These are phyloP conservation scores for Melaleuca alternifolia DNA, from an alignment of 345 rosid genomes.

Conservation along the genomic window DNA sequence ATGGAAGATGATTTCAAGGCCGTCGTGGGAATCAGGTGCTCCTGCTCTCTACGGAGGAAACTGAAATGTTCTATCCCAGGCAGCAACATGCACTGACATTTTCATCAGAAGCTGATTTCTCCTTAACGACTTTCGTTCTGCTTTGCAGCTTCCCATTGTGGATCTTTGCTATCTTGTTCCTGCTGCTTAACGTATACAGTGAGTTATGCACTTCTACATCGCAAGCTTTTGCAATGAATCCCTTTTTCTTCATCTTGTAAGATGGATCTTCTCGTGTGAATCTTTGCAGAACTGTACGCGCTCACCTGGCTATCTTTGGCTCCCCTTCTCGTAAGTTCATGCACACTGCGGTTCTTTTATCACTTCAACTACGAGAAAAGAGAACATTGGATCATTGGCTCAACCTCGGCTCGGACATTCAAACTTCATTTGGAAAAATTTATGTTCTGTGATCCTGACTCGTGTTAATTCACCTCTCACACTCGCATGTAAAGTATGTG, in stretches of 20 bases:
- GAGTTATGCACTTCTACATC: background rate
- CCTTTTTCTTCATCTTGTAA: background rate
- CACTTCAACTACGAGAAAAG: background rate
- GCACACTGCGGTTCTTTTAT: background rate
- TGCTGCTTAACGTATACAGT: slow-evolving; percentile 46
- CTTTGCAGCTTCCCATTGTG: slow-evolving; percentile 39
- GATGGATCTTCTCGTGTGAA: background rate
- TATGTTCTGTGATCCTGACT: background rate
- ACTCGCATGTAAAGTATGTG: background rate
- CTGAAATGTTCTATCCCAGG: background rate
- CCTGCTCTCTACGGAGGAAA: background rate
- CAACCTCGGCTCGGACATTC: background rate
- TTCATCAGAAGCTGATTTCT: background rate
- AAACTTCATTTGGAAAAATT: background rate
- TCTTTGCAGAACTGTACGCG: slow-evolving; percentile 34
- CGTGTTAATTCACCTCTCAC: background rate
- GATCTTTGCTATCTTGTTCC: slow-evolving; percentile 29
- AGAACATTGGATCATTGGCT: background rate
- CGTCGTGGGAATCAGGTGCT: slow-evolving; percentile 49
- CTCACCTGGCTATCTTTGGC: slow-evolving; percentile 30
- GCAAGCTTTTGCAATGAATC: background rate
- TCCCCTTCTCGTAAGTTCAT: slow-evolving; percentile 26
- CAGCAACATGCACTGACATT: background rate
- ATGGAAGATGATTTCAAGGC: slow-evolving; percentile 62
- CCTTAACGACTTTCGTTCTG: background rate